These are phyloP conservation scores for Allium cepa DNA, from an alignment of 106 monocot genomes.

Conservation along the genomic window DNA sequence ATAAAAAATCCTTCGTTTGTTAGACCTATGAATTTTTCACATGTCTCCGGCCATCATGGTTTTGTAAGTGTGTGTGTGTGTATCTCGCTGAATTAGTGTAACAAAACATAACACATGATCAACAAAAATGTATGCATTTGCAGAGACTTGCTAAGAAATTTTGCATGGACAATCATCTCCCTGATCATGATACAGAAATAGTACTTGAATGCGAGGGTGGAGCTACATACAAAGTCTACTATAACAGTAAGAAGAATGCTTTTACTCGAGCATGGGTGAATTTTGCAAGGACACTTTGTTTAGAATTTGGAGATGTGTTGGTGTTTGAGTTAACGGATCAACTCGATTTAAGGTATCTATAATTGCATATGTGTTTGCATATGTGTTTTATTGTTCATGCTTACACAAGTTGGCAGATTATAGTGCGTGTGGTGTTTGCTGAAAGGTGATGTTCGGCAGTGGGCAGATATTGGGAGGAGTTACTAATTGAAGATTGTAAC, in stretches of 20 bases:
- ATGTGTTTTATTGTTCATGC: too few species aligned
- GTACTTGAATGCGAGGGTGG: background rate
- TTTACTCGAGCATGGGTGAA: background rate
- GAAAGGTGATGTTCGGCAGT: too few species aligned
- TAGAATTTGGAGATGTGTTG: conserved; percentile 7
- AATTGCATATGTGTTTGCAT: too few species aligned
- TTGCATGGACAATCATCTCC: background rate
- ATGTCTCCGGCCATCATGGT: background rate
- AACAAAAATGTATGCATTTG: too few species aligned
- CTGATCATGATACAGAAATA: background rate
- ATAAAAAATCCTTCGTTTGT: background rate
- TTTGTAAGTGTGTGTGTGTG: conserved; percentile 2
- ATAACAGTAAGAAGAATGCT: background rate
- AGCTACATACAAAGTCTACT: background rate
- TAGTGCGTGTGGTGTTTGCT: too few species aligned
- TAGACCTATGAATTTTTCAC: background rate
- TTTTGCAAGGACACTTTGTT: background rate
- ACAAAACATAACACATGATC: too few species aligned
- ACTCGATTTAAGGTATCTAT: conserved; percentile 2
- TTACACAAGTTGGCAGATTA: too few species aligned
- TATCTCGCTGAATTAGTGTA: too few species aligned
- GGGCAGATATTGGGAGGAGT: too few species aligned
- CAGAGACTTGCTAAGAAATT: background rate
- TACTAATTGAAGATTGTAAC: too few species aligned
- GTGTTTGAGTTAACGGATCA: background rate